Conservation (phyloP, 192 early-diverging fungal genomes). For the Coemansia sp. region DNA sequence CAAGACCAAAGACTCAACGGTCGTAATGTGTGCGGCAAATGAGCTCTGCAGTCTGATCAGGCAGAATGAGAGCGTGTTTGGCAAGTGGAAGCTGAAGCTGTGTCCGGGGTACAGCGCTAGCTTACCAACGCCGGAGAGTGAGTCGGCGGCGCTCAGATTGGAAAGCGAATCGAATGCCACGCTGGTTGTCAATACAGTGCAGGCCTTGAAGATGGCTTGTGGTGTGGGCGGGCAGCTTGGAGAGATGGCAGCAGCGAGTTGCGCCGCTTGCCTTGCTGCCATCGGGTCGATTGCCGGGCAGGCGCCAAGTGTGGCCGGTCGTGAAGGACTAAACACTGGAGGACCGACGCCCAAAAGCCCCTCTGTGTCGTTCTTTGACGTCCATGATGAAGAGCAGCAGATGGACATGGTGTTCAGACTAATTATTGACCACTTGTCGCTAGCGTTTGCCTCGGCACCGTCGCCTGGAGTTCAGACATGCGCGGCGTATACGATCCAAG, state of each 20-base stretch:
- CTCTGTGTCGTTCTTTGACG: conserved; percentile 5
- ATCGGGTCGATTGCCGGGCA: conserved; percentile 38
- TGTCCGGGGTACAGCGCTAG: not conserved
- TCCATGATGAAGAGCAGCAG: conserved; percentile 37
- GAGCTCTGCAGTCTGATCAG: conserved; percentile 34
- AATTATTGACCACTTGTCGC: conserved; percentile 48
- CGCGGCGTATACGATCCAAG: conserved; percentile 54
- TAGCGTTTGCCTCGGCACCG: conserved; percentile 49
- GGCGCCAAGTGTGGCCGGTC: conserved; percentile 6
- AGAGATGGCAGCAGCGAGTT: conserved; percentile 43
- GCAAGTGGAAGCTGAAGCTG: conserved; percentile 42
- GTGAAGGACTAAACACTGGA: not conserved
- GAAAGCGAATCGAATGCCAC: conserved; percentile 19
- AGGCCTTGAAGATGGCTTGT: conserved; percentile 31
- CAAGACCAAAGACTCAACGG: conserved; percentile 37
- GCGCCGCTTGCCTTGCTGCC: conserved; percentile 40
- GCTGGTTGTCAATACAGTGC: conserved; percentile 19
- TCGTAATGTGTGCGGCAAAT: conserved; percentile 42
- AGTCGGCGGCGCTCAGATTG: conserved; percentile 1
- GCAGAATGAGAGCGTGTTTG: conserved; percentile 24
- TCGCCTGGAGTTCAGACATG: conserved; percentile 51
- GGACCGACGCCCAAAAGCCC: not conserved
- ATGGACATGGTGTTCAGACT: conserved; percentile 52
- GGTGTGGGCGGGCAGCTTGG: conserved; percentile 27
- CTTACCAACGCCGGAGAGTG: not conserved